Conservation (phyloP, 768 basidiomycete species). For the Filobasidium wieringae region DNA sequence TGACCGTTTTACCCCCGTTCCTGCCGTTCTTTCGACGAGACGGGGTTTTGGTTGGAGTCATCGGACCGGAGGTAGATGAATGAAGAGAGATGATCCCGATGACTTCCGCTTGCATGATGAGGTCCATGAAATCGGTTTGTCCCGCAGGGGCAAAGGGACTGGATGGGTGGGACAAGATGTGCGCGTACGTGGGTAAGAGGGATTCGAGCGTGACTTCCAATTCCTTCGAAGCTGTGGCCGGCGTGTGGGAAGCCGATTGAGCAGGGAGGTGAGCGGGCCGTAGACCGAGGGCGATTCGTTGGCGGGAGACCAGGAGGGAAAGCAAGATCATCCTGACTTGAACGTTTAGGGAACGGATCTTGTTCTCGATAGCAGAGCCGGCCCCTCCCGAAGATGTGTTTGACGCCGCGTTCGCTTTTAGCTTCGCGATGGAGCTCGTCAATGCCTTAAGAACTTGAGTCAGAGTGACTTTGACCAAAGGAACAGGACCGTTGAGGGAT, state of each 20-base stretch:
- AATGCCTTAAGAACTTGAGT: constrained; percentile 37
- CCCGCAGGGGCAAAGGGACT: constrained; percentile 33
- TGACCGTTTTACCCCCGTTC: constrained; percentile 3
- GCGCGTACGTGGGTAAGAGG: constrained; percentile 36
- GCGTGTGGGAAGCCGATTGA: neutral
- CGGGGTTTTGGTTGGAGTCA: neutral
- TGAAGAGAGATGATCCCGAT: constrained; percentile 29
- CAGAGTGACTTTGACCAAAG: constrained; percentile 28
- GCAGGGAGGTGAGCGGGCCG: constrained; percentile 9
- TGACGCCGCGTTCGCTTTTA: constrained; percentile 24
- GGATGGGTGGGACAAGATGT: constrained; percentile 27
- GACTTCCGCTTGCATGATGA: constrained; percentile 36
- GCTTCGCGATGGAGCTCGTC: constrained; percentile 30
- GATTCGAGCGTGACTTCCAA: constrained; percentile 11
- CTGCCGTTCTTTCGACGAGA: neutral
- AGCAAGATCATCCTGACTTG: constrained; percentile 39
- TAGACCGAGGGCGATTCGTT: constrained; percentile 1
- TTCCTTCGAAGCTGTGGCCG: neutral
- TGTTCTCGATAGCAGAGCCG: constrained; percentile 20
- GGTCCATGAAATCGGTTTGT: constrained; percentile 37
- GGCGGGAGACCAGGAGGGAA: constrained; percentile 25
- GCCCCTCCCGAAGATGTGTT: constrained; percentile 11
- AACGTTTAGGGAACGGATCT: constrained; percentile 35
- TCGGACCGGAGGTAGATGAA: neutral
- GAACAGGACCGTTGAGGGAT: neutral